A percentile compares a stretch with the other conserved stretches of the same genome.
Evolutionary conservation across 257 asterid species (phyloP).

Genomic region (Datura wrightii): DNA sequence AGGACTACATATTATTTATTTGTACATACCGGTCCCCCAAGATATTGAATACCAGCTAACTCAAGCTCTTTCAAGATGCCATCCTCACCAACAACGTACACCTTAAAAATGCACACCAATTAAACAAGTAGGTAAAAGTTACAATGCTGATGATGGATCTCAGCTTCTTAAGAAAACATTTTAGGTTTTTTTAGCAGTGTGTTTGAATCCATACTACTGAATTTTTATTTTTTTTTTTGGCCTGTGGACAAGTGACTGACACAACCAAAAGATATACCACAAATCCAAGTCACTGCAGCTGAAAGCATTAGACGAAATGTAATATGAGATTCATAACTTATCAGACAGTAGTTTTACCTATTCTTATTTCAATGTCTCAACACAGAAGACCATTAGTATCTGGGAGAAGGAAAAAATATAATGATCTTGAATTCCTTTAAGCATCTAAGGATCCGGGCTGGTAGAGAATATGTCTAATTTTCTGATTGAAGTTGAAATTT

Average conservation of each 20-base stretch:
- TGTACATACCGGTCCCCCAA: slow-evolving; percentile 91
- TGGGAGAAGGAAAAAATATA: background rate
- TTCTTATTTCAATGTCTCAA: background rate
- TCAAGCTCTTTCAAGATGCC: slow-evolving; percentile 96
- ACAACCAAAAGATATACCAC: background rate
- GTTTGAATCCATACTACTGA: background rate
- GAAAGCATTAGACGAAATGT: background rate
- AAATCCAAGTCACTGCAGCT: background rate
- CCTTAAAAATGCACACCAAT: slow-evolving; percentile 53
- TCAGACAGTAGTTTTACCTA: background rate
- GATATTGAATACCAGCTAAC: slow-evolving; percentile 78
- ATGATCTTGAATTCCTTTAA: background rate
- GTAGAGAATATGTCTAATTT: background rate
- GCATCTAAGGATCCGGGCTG: background rate
- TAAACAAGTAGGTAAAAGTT: background rate
- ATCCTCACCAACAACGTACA: slow-evolving; percentile 95
- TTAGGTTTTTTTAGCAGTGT: background rate
- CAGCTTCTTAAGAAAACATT: background rate
- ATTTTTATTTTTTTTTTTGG: no score
- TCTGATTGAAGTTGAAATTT: background rate
- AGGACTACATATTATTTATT: background rate
- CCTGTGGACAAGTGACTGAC: background rate
- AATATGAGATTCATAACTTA: background rate
- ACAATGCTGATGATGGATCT: slow-evolving; percentile 16
- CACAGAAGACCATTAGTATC: background rate